Base-by-base conservation (phyloP, 345 rosid species). In the Odontarrhena argentea region DNA sequence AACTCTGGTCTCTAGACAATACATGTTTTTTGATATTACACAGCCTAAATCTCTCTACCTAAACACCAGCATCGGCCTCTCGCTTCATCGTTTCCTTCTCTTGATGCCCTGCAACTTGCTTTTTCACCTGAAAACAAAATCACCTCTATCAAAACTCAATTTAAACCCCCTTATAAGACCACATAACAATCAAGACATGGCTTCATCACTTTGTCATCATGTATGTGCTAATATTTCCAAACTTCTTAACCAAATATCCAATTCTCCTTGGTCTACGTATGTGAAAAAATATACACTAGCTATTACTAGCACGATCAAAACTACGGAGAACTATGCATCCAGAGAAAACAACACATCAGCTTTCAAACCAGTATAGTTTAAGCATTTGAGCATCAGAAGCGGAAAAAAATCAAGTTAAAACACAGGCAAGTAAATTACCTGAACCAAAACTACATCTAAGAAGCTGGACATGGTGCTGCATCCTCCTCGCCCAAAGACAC, bases 401-500 rank as follows among this genome's bases (percentile, higher is more conserved):
- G 1, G 15, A 1, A 48, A 30, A 30, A 34, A 11, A 40, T 1
- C 35, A 55, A 57, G 67, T 32, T 0, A 32, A 32, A 4, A 32
- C 36, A 32, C 37, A 22, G 30, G 7, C 1, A 6, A 32, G 36
- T 4, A 5, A 24, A 26, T 48, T 75, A 81, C 84, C 86, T 76
- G 76, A 62, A 70, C 42, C 25, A 44, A 25, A 62, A 40, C 57
- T 38, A 55, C 24, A 40, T 66, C 74, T 56, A 49, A 8, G 28
- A 22, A 0, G 56, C 9, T 52, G 43, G 59, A 55, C 11, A 73
- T 48, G 36, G 66, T 5, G 67, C 63, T 60, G 86, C 75, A 49
- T 76, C 74, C 69, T 80, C 87, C 62, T 76, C 77, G 51, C 80
- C 76, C 38, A 80, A 64, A 12, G 77, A 60, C 6, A 76, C 79